These are phyloP conservation scores for Rhododendron ovatum DNA, from an alignment of 148 eudicot genomes.

Conservation along the genomic window DNA sequence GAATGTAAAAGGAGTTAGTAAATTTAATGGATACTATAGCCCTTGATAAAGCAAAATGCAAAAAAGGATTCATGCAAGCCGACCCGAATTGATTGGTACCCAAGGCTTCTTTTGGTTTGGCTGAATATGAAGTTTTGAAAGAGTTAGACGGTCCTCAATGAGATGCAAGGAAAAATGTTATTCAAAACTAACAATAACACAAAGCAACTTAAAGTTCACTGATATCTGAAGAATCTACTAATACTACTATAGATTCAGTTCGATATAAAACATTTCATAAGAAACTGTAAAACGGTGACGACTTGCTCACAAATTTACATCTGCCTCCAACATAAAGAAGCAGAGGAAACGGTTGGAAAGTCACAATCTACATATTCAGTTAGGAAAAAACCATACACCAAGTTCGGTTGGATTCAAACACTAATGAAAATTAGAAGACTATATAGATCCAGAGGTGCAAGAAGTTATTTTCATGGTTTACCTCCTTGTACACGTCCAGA, in stretches of 20 bases:
- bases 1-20: neutral
- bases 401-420: neutral
- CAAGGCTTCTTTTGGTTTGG: neutral
- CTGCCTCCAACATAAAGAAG: neutral
- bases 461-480: constrained; percentile 20
- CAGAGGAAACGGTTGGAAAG: neutral
- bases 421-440: neutral
- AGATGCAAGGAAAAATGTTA: neutral
- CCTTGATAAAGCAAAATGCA: neutral
- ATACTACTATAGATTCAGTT: neutral
- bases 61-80: neutral
- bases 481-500: constrained; percentile 92
- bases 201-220: neutral
- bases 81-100: neutral
- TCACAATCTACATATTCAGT: neutral
- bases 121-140: neutral
- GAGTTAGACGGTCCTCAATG: neutral
- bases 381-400: neutral
- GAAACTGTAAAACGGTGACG: neutral
- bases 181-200: neutral
- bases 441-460: neutral
- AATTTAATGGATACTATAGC: neutral
- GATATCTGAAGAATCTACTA: neutral
- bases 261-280: neutral
- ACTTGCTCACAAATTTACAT: neutral